Base-by-base conservation (phyloP, 805 yeast species). In the Starmerella sp. region DNA sequence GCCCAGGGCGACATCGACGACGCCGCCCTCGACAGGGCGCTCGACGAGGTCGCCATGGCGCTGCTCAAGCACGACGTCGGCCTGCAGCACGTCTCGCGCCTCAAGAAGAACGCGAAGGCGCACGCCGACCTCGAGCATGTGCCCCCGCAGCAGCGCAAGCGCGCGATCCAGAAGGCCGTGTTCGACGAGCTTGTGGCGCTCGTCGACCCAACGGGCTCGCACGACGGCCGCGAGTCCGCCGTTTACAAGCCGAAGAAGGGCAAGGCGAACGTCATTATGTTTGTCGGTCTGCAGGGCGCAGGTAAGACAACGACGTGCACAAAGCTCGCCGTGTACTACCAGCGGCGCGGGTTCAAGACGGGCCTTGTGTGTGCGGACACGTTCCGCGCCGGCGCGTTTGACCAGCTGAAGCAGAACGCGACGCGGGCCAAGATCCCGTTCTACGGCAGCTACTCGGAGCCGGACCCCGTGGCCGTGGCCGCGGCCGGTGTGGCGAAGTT, bases 341-440 rank as follows among this genome's bases (percentile, higher is more conserved):
- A 89, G 66, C 80, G 90, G 66, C 77, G 97, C 66, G 97, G 97
- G 2, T 88, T 83, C 71, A 90, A 89, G 68, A 95, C 88, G 48
- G 97, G 97, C 52, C 75, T 93, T 67, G 97, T 93, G 30, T 93
- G 98, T 79, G 98, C 98, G 1, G 98, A 93, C 75, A 93, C 98
- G 34, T 93, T 91, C 77, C 83, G 98, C 77, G 98, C 98, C 38
- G 98, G 98, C 77, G 98, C 98, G 2, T 91, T 91, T 74, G 98
- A 91, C 72, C 98, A 91, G 75, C 78, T 91, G 71, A 91, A 93
- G 69, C 98, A 91, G 71, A 91, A 91, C 70, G 97, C 98, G 29
- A 88, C 91, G 53, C 87, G 88, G 73, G 95, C 98, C 1, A 81
- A 84, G 62, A 87, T 91, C 54, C 97, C 98, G 46, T 91, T 81